Evolutionary conservation across 2,329 filamentous ascomycete genomes (phyloP), one percentile per base, ranked within the genome.

Genomic region (Cadophora sp.): DNA sequence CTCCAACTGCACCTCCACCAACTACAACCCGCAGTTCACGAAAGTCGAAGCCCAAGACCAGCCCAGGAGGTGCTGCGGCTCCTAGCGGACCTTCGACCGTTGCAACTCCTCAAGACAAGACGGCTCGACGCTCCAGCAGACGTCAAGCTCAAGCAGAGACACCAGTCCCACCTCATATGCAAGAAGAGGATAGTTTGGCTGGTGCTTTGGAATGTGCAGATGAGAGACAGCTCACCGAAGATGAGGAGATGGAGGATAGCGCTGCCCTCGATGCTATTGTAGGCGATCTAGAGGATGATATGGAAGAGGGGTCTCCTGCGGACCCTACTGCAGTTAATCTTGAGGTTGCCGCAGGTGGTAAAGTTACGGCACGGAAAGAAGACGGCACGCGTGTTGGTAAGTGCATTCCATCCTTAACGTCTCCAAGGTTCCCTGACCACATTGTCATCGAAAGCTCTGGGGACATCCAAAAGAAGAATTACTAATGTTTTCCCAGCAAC

Each of bases 311-410:
- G 65, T 87, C 83, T n/a, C 84, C 87, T n/a, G 86, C 91, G 7
- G 93, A 96, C 74, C 92, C 94, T 2, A 91, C 92, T 4, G 94
- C 96, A 6, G 93, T 98, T 37, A 97, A 93, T 75, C 87, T 99
- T 78, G 95, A 98, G 79, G 88, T 97, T 51, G 94, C 91, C 48
- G 89, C 92, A 22, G 92, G 90, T 24, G 95, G 94, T 16, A 97
- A 93, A 77, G 91, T 97, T 16, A 97, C 93, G 1, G 95, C 95
- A 48, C 91, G 92, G 62, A 95, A 96, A 76, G 95, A 97, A 74
- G 94, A 97, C 77, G 95, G 95, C 5, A 97, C 93, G 3, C 86
- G 92, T 68, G 89, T 98, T 65, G 59, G 59, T 62, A 62, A 61
- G 58, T 46, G 19, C 3, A 22, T 24, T 27, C 11, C 24, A 62